Evolutionary conservation across 305 asterid genomes (phyloP).

Genomic region (Ajuga reptans): DNA sequence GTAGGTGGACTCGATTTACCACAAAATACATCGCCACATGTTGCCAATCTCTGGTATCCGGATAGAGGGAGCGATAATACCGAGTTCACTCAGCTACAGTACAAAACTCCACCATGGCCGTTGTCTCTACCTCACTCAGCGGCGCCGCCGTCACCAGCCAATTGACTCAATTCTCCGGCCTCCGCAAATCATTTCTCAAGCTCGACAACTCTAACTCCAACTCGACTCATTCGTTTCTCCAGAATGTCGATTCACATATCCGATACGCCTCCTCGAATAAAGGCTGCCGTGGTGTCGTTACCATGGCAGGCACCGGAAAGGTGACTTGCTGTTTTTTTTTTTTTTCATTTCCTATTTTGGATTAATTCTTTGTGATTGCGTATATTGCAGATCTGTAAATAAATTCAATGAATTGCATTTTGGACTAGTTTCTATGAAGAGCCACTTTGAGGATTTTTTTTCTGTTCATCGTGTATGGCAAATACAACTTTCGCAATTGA

Average conservation of each 20-base stretch:
- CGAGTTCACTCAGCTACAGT: conserved; percentile 11
- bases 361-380: not conserved
- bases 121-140: conserved; percentile 53
- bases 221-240: conserved; percentile 41
- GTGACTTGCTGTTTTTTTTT: conserved; percentile 28
- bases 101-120: conserved; percentile 35
- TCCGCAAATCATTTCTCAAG: conserved; percentile 50
- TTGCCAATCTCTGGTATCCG: conserved; percentile 17
- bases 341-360: not conserved
- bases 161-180: conserved; percentile 53
- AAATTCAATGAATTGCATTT: conserved; percentile 5
- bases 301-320: conserved; percentile 88
- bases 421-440: not conserved
- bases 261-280: conserved; percentile 36
- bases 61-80: conserved; percentile 20
- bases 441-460: no score
- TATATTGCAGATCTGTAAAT: conserved; percentile 25
- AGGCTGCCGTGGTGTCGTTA: conserved; percentile 47
- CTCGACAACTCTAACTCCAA: conserved; percentile 39
- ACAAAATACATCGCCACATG: conserved; percentile 28
- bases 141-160: conserved; percentile 45
- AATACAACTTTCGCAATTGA: not conserved
- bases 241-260: conserved; percentile 44
- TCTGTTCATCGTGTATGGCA: not conserved
- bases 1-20: conserved; percentile 26